Evolutionary conservation across 768 basidiomycete species (phyloP).

Genomic region (Thelephora ganbajun): DNA sequence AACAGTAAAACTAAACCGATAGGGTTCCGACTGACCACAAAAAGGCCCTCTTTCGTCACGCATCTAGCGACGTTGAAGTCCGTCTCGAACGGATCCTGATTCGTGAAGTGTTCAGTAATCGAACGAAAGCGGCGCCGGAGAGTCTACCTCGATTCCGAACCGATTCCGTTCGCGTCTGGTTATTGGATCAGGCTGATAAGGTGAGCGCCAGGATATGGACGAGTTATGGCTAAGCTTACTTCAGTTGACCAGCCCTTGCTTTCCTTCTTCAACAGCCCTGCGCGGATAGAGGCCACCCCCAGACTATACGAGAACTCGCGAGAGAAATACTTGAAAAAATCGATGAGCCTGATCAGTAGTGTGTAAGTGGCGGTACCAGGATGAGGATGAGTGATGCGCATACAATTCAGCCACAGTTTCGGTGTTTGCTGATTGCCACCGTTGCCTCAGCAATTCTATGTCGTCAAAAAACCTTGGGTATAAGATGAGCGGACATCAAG

Average conservation of each 20-base stretch:
- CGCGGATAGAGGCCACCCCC: conserved; percentile 83
- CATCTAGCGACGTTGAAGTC: conserved; percentile 95
- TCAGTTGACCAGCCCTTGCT: conserved; percentile 92
- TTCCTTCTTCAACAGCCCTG: conserved; percentile 81
- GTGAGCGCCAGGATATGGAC: background rate
- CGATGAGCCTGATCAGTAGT: conserved; percentile 50
- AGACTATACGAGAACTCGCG: conserved; percentile 88
- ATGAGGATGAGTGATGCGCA: conserved; percentile 14
- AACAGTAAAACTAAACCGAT: background rate
- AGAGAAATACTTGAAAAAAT: conserved; percentile 95
- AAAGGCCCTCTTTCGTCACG: conserved; percentile 91
- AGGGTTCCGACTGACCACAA: conserved; percentile 46
- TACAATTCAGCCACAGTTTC: conserved; percentile 91
- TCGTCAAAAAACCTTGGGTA: conserved; percentile 86
- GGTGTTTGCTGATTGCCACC: conserved; percentile 89
- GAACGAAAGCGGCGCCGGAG: background rate
- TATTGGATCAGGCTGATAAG: conserved; percentile 33
- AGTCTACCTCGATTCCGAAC: conserved; percentile 81
- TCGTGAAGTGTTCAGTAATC: conserved; percentile 1
- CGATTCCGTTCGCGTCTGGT: conserved; percentile 80
- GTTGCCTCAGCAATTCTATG: conserved; percentile 77
- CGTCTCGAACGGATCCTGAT: conserved; percentile 90
- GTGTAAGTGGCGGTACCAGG: conserved; percentile 8
- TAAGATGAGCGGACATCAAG: background rate
- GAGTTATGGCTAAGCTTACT: conserved; percentile 29